phyloP scores from a whole-genome alignment of 164 flowering plant species.

The Berberis vulgaris region DNA sequence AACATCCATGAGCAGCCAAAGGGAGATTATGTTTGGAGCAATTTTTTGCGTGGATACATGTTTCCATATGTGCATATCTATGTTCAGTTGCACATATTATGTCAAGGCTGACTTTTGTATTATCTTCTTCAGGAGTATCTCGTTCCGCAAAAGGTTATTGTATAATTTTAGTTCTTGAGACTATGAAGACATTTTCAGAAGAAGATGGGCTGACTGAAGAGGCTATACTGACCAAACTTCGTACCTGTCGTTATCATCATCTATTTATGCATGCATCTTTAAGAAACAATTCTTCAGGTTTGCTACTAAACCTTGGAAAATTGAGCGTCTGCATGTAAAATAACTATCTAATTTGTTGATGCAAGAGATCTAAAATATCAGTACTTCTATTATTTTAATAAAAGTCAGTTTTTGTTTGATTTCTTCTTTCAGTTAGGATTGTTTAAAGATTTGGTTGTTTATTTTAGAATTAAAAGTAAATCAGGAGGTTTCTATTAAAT shows the following conservation, averaged over 20 bases:
- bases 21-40: background rate
- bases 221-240: constrained; percentile 88
- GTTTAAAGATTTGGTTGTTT: too few species aligned
- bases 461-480: too few species aligned
- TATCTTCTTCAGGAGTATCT: constrained; percentile 52
- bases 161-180: constrained; percentile 59
- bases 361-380: too few species aligned
- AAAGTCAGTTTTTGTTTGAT: too few species aligned
- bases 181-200: constrained; percentile 83
- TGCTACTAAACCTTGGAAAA: background rate
- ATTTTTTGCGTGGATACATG: background rate
- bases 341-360: too few species aligned
- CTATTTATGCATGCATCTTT: constrained; percentile 82
- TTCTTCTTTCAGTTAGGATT: too few species aligned
- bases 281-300: constrained; percentile 75
- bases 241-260: constrained; percentile 80
- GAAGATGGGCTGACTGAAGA: constrained; percentile 98
- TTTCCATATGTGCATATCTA: background rate
- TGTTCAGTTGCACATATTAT: background rate
- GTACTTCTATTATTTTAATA: too few species aligned
- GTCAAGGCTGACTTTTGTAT: background rate
- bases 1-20: background rate
- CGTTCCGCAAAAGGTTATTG: constrained; percentile 95
- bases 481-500: too few species aligned
- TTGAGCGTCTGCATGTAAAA: background rate